Conservation (phyloP, 2,329 filamentous ascomycete genomes). For the Penicillium sp. region DNA sequence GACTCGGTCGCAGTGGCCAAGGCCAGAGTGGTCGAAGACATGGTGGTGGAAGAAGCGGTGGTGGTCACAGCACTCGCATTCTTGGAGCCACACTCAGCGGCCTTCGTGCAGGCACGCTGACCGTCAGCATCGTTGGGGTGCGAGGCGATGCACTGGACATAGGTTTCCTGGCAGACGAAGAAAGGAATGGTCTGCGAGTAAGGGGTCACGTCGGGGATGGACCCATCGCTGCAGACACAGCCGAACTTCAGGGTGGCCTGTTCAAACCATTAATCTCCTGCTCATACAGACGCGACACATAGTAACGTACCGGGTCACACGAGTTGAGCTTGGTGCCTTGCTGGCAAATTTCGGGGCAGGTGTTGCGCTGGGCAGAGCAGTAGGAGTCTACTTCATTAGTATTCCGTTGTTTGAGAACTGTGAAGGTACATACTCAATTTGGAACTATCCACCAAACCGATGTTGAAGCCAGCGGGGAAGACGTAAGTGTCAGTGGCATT, state of each 20-base stretch:
- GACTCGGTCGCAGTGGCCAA: constrained; percentile 36
- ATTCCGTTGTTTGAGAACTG: neutral
- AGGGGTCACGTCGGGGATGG: constrained; percentile 54
- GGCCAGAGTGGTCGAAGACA: constrained; percentile 29
- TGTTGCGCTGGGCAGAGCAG: constrained; percentile 60
- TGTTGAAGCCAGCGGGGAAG: constrained; percentile 44
- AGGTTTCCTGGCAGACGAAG: constrained; percentile 59
- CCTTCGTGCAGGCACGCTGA: constrained; percentile 50
- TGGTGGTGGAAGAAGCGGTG: constrained; percentile 26
- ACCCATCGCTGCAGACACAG: constrained; percentile 60
- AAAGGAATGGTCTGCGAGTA: constrained; percentile 61
- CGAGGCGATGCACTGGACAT: constrained; percentile 48
- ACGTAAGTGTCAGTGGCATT: constrained; percentile 46
- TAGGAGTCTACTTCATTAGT: constrained; percentile 46
- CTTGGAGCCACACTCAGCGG: constrained; percentile 54
- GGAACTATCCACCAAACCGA: constrained; percentile 39
- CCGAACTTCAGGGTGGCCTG: constrained; percentile 51
- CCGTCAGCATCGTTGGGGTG: constrained; percentile 49
- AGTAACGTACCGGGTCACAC: constrained; percentile 57
- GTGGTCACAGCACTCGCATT: constrained; percentile 42
- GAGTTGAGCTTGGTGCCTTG: constrained; percentile 51
- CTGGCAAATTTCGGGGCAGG: constrained; percentile 61
- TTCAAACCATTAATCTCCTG: constrained; percentile 1
- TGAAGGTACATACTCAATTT: constrained; percentile 31
- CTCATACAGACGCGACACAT: neutral